Evolutionary conservation across 225 moss, liverwort and hornwort species (phyloP).

Genomic region (Takakia lepidozioides): DNA sequence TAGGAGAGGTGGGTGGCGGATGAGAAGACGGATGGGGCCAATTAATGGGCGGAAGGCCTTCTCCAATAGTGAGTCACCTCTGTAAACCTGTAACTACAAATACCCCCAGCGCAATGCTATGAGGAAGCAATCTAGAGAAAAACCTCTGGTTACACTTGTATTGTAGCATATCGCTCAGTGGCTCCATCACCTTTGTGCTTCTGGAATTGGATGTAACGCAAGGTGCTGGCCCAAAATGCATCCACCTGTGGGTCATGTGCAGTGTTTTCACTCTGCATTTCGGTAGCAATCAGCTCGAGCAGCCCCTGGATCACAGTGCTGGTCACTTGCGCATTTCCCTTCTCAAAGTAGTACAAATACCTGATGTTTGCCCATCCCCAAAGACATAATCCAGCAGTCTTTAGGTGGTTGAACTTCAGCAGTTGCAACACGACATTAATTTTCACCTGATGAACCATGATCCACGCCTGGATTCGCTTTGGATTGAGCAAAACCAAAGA

Average conservation of each 20-base stretch:
- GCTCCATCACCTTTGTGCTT: constrained; percentile 69
- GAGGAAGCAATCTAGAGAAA: too few species aligned
- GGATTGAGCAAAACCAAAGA: too few species aligned
- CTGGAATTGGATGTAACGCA: constrained; percentile 85
- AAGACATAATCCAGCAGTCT: background rate
- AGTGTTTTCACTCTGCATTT: constrained; percentile 68
- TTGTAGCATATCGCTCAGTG: constrained; percentile 61
- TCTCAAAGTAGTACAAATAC: constrained; percentile 92
- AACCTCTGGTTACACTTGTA: constrained; percentile 25
- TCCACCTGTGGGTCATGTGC: constrained; percentile 66
- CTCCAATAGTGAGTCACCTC: too few species aligned
- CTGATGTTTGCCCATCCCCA: constrained; percentile 29
- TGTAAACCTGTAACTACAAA: too few species aligned
- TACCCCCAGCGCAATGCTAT: too few species aligned
- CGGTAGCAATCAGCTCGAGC: constrained; percentile 73
- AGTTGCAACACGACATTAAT: background rate
- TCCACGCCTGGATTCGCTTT: too few species aligned
- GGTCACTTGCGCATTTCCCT: constrained; percentile 82
- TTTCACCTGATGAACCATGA: too few species aligned
- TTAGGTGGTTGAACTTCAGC: background rate
- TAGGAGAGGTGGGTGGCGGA: too few species aligned
- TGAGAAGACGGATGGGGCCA: too few species aligned
- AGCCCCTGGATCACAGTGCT: constrained; percentile 84
- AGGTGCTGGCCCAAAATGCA: constrained; percentile 66
- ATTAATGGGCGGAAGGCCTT: too few species aligned